Evolutionary conservation across 768 basidiomycete species (phyloP).

Genomic region (Lentinus tigrinus): DNA sequence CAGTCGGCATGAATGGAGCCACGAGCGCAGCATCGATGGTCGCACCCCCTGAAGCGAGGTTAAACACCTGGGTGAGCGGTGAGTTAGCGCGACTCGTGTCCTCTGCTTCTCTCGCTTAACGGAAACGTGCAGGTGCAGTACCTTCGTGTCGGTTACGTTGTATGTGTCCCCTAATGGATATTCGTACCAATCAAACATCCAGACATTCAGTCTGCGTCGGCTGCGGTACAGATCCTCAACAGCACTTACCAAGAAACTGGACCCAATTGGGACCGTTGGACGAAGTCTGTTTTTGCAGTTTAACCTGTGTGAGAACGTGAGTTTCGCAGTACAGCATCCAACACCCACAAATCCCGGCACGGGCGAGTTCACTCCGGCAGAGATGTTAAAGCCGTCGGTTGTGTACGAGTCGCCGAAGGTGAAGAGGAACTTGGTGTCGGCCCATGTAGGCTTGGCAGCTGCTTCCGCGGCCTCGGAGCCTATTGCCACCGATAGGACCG

Average conservation of each 20-base stretch:
- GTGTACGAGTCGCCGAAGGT: conserved; percentile 68
- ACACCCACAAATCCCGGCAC: conserved; percentile 48
- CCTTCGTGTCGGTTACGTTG: conserved; percentile 54
- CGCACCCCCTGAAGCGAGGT: conserved; percentile 38
- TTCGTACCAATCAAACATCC: not conserved
- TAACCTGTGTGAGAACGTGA: conserved; percentile 6
- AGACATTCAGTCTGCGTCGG: not conserved
- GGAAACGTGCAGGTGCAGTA: conserved; percentile 17
- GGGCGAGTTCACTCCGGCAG: conserved; percentile 51
- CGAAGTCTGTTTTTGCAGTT: conserved; percentile 40
- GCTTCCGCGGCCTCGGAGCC: conserved; percentile 1
- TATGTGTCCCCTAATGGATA: conserved; percentile 43
- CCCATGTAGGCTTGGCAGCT: conserved; percentile 43
- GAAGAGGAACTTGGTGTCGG: conserved; percentile 51
- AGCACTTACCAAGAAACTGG: conserved; percentile 43
- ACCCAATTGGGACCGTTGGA: conserved; percentile 69
- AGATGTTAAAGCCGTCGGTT: conserved; percentile 57
- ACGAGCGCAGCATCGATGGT: conserved; percentile 39
- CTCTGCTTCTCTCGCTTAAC: conserved; percentile 8
- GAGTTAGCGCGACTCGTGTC: not conserved
- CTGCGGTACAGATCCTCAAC: not conserved
- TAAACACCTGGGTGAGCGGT: conserved; percentile 25
- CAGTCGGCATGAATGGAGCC: conserved; percentile 34
- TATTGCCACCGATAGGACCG: not conserved
- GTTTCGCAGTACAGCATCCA: not conserved